Conservation (phyloP, 2,329 filamentous ascomycete genomes). For the Calonectria naviculata region DNA sequence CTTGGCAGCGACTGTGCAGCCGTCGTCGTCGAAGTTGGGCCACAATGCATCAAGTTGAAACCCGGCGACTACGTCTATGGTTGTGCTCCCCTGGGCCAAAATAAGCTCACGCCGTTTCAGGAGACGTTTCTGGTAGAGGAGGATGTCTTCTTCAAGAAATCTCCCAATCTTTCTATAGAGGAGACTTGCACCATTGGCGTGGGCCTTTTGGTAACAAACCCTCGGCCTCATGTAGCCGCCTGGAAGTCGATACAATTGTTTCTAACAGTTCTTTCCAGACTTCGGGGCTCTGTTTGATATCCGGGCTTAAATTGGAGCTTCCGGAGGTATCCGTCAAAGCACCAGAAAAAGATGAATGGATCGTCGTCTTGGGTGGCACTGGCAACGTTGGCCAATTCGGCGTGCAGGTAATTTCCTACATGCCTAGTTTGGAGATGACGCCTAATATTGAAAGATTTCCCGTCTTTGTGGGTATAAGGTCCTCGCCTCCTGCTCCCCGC, state of each 20-base stretch:
- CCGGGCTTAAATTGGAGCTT: constrained; percentile 39
- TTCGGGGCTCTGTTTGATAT: constrained; percentile 38
- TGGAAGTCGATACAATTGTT: too few relatives aligned
- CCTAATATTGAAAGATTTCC: constrained; percentile 39
- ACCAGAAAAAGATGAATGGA: constrained; percentile 45
- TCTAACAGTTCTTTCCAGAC: too few relatives aligned
- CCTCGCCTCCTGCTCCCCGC: constrained; percentile 48
- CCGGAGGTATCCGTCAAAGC: constrained; percentile 27
- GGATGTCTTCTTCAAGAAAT: constrained; percentile 45
- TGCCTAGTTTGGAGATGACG: too few relatives aligned
- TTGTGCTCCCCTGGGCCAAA: constrained; percentile 47
- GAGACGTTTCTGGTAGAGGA: constrained; percentile 52
- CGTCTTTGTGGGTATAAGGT: constrained; percentile 50
- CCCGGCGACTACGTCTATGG: constrained; percentile 49
- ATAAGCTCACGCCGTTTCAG: constrained; percentile 49
- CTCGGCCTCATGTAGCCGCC: too few relatives aligned
- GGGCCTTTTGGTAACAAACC: constrained; percentile 43
- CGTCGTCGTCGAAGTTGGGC: constrained; percentile 44
- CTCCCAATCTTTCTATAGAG: constrained; percentile 39
- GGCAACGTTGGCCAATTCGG: constrained; percentile 49
- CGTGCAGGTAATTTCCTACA: constrained; percentile 37
- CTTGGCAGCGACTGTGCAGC: constrained; percentile 51
- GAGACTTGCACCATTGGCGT: constrained; percentile 49
- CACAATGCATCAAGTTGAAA: constrained; percentile 43
- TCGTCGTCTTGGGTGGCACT: constrained; percentile 49